Conservation (phyloP, 345 rosid species). For the Salix viminalis region DNA sequence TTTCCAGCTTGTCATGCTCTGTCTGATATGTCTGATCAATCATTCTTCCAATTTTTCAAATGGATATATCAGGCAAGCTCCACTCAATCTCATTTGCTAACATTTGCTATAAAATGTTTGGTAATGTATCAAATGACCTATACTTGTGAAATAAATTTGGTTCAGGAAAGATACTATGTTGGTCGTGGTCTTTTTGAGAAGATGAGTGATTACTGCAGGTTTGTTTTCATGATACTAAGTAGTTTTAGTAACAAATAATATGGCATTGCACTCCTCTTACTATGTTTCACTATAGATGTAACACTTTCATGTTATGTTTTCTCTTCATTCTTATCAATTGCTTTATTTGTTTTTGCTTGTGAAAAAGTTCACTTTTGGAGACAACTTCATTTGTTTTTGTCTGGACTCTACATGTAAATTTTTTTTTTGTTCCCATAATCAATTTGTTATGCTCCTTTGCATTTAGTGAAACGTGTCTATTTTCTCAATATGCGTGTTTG, state of each 20-base stretch:
- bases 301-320: not conserved
- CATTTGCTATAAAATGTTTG: not conserved
- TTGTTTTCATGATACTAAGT: conserved; percentile 13
- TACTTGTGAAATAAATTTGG: too few species aligned
- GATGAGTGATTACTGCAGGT: conserved; percentile 87
- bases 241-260: too few species aligned
- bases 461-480: not conserved
- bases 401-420: not conserved
- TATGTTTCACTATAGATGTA: not conserved
- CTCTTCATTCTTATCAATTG: not conserved
- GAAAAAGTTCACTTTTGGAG: too few species aligned
- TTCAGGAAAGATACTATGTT: conserved; percentile 94
- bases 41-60: conserved; percentile 95
- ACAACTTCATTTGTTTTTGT: not conserved
- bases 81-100: conserved; percentile 12
- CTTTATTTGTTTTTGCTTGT: not conserved
- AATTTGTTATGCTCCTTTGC: not conserved
- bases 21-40: conserved; percentile 85
- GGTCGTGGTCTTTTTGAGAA: conserved; percentile 96
- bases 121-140: too few species aligned
- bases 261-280: not conserved
- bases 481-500: not conserved
- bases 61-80: conserved; percentile 91
- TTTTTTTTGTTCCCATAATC: not conserved
- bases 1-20: conserved; percentile 78